Conservation (phyloP, 2,329 filamentous ascomycete species). For the Curvularia spicifera region DNA sequence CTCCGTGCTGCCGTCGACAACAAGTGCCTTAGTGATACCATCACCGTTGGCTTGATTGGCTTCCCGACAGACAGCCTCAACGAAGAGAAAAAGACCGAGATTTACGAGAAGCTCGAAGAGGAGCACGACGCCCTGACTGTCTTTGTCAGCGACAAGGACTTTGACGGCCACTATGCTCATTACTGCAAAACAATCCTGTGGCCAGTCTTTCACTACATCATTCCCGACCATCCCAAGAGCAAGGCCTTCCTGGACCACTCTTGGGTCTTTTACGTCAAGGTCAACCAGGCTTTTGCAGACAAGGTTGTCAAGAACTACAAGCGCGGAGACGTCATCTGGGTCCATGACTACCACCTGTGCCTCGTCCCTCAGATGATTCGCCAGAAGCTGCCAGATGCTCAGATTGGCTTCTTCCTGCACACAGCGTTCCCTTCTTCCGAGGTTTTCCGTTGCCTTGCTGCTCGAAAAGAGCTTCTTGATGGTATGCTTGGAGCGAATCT, state of each 20-base stretch:
- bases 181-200: constrained; percentile 98
- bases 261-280: constrained; percentile 90
- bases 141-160: constrained; percentile 87
- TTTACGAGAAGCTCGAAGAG: constrained; percentile 78
- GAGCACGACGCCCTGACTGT: constrained; percentile 85
- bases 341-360: constrained; percentile 94
- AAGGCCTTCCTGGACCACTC: constrained; percentile 98
- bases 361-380: constrained; percentile 89
- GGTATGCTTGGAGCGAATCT: constrained; percentile 93
- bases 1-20: constrained; percentile 77
- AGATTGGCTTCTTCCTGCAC: constrained; percentile 96
- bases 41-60: constrained; percentile 90
- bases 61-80: constrained; percentile 90
- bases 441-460: constrained; percentile 89
- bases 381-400: constrained; percentile 86
- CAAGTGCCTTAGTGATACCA: constrained; percentile 73
- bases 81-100: constrained; percentile 78
- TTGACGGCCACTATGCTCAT: constrained; percentile 92
- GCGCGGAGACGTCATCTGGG: constrained; percentile 88
- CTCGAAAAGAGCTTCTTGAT: constrained; percentile 84
- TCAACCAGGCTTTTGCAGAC: constrained; percentile 93
- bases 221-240: constrained; percentile 96
- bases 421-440: constrained; percentile 96
- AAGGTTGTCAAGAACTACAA: constrained; percentile 92
- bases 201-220: constrained; percentile 98